phyloP scores from a whole-genome alignment of 306 rosid species.

The Quercus dentata region DNA sequence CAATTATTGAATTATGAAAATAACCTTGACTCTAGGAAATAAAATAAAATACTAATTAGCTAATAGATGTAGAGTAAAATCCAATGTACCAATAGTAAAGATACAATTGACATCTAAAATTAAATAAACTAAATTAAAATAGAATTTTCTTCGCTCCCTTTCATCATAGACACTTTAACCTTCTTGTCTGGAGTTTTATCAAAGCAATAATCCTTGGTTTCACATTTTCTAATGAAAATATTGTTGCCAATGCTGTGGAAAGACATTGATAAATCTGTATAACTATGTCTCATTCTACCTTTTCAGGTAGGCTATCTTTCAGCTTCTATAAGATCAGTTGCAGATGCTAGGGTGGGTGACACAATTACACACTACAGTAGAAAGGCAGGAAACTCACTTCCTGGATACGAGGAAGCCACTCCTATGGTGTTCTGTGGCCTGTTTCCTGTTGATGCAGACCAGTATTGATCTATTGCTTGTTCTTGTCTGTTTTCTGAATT shows the following conservation, averaged over 20 bases:
- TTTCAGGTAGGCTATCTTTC: constrained; percentile 86
- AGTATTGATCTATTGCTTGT: constrained; percentile 53
- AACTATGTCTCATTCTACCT: constrained; percentile 21
- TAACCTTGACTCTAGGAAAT: too few species aligned
- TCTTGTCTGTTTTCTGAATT: constrained; percentile 1
- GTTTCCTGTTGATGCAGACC: constrained; percentile 97
- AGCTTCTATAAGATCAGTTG: constrained; percentile 93
- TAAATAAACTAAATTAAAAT: too few species aligned
- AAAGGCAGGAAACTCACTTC: constrained; percentile 71
- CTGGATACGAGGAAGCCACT: constrained; percentile 91
- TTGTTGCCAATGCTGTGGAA: background rate
- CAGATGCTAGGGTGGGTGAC: constrained; percentile 97
- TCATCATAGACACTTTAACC: background rate
- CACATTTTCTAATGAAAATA: background rate
- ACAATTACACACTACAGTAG: constrained; percentile 63
- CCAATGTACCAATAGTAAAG: too few species aligned
- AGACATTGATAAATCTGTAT: background rate
- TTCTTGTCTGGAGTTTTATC: background rate
- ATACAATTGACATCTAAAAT: too few species aligned
- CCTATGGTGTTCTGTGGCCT: constrained; percentile 98
- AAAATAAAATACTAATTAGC: too few species aligned
- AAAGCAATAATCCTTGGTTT: background rate
- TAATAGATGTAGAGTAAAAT: too few species aligned
- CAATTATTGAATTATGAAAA: too few species aligned
- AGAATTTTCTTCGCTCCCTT: too few species aligned